Conservation (phyloP, 306 rosid species). For the Rosa chinensis region DNA sequence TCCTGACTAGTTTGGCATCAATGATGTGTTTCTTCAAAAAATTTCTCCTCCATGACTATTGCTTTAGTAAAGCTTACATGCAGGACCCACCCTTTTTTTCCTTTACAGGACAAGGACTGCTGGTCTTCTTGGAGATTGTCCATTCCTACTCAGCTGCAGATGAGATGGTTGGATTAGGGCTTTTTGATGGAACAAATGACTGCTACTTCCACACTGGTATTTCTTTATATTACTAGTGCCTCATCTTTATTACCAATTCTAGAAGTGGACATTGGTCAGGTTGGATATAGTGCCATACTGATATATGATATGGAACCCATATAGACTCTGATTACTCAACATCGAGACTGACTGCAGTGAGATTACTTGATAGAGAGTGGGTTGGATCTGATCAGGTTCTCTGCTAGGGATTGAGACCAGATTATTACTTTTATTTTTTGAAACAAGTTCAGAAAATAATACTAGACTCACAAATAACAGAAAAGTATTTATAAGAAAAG, state of each 20-base stretch:
- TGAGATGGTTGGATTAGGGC: slow-evolving; percentile 93
- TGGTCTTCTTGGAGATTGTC: slow-evolving; percentile 86
- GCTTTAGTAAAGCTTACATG: slow-evolving; percentile 6
- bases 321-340: neutral
- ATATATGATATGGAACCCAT: neutral
- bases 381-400: slow-evolving; percentile 1
- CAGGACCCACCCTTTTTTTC: slow-evolving; percentile 22
- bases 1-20: neutral
- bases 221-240: slow-evolving; percentile 25
- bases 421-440: neutral
- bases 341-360: neutral
- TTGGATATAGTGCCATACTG: neutral
- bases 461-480: neutral
- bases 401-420: neutral
- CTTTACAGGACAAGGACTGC: slow-evolving; percentile 73
- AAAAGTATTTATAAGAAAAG: neutral
- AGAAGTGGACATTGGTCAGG: slow-evolving; percentile 8
- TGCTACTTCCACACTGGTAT: slow-evolving; percentile 90
- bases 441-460: neutral
- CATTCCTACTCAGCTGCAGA: slow-evolving; percentile 97
- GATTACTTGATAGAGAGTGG: neutral
- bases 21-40: neutral
- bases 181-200: slow-evolving; percentile 93
- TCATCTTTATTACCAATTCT: slow-evolving; percentile 15
- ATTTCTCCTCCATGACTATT: neutral